Evolutionary conservation across 257 asterid genomes (phyloP).

Genomic region (Scutellaria minor): DNA sequence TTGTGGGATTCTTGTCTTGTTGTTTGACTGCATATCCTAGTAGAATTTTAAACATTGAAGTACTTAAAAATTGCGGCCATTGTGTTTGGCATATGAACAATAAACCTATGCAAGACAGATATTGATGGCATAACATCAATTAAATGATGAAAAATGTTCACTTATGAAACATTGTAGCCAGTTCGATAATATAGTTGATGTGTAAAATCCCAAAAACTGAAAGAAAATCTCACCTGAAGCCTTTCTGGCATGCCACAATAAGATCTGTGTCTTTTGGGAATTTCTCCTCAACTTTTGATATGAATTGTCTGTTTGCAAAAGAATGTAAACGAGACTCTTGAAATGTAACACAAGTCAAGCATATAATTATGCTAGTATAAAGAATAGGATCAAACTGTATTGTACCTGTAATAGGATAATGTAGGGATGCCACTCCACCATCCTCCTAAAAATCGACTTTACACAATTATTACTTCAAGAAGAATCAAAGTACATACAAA

Average conservation of each 20-base stretch:
- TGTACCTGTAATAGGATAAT: slow-evolving; percentile 69
- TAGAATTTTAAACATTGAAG: too few relatives aligned
- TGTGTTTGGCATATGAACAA: neutral
- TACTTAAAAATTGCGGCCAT: too few relatives aligned
- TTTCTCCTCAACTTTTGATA: slow-evolving; percentile 70
- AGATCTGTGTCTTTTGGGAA: slow-evolving; percentile 84
- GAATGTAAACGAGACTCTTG: slow-evolving; percentile 7
- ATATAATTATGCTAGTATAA: neutral
- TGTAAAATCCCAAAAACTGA: slow-evolving; percentile 23
- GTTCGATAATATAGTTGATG: neutral
- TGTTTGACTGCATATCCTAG: too few relatives aligned
- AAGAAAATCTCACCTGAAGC: slow-evolving; percentile 74
- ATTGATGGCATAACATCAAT: too few relatives aligned
- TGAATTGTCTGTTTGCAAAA: slow-evolving; percentile 58
- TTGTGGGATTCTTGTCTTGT: too few relatives aligned
- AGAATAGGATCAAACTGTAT: slow-evolving; percentile 19
- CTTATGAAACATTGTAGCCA: neutral
- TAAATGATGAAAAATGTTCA: neutral
- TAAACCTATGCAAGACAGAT: too few relatives aligned
- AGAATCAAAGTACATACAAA: neutral
- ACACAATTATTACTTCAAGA: slow-evolving; percentile 19
- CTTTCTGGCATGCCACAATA: slow-evolving; percentile 95
- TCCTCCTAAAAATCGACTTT: slow-evolving; percentile 63
- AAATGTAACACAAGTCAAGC: slow-evolving; percentile 12
- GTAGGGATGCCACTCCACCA: slow-evolving; percentile 99